These are phyloP conservation scores for Globisporangium orthogonon DNA, from an alignment of 352 stramenopile genomes.

Conservation along the genomic window DNA sequence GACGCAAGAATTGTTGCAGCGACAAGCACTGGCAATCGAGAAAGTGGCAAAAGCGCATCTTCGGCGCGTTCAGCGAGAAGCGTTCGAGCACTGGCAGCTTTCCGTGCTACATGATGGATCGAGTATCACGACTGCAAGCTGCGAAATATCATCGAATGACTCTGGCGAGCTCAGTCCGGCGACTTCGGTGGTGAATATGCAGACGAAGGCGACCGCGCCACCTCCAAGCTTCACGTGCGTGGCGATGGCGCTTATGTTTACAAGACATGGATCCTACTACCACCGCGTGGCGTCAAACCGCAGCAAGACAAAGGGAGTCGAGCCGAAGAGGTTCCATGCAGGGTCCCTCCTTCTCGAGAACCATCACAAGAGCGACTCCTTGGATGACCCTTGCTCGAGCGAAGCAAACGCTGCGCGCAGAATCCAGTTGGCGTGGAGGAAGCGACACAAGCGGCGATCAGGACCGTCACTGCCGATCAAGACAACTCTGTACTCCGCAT, in stretches of 20 bases:
- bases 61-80: slow-evolving; percentile 1
- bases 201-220: neutral
- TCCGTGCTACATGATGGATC: neutral
- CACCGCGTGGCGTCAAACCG: slow-evolving; percentile 4
- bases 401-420: slow-evolving; percentile 11
- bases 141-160: neutral
- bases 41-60: neutral
- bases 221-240: slow-evolving; percentile 30
- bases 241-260: slow-evolving; percentile 34
- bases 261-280: slow-evolving; percentile 13
- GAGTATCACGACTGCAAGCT: neutral
- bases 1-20: neutral
- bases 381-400: neutral
- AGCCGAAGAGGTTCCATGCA: neutral
- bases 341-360: slow-evolving; percentile 5
- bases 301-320: neutral
- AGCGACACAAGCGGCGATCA: neutral
- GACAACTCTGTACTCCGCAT: neutral
- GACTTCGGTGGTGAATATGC: neutral
- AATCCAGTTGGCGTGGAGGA: slow-evolving; percentile 27
- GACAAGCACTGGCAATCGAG: slow-evolving; percentile 1
- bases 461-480: slow-evolving; percentile 1
- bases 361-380: neutral
- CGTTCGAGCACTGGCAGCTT: slow-evolving; percentile 9
- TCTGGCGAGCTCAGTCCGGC: neutral